Evolutionary conservation across 176 grass and related monocot species (phyloP), one percentile per base, ranked within the genome.

Genomic region (Hyparrhenia diplandra): DNA sequence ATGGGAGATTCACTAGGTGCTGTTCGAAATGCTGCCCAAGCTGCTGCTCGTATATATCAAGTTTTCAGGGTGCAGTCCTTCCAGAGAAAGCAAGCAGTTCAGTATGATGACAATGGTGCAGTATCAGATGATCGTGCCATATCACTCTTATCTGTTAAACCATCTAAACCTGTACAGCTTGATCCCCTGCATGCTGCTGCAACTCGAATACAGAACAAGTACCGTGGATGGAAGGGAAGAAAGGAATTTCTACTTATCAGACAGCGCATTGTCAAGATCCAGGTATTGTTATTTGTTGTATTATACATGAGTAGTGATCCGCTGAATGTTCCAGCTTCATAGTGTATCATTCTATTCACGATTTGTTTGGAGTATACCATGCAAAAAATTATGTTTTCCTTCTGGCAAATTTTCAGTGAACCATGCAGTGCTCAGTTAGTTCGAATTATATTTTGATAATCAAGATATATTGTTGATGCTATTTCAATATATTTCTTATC

Each of bases 121-220:
- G 89, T 95, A 55, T 90, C 96, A 84, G 90, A 88, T 80, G 92
- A 99, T 49, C 84, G 62, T 55, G 88, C 82, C 10, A 59, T 99
- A 58, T 88, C 89, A 51, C 89, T 94, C 41, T 47, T 91, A 36
- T 87, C 89, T 76, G 82, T 92, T 79, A 94, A 93, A 70, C 86
- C 80, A 79, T 85, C 91, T 57, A 95, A 93, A 80, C 76, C 84
- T 79, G 82, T 81, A 17, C 85, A 90, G 18, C 67, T 93, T 80
- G 89, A 90, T 72, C 90, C 93, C 16, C 32, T 81, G 46, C 88
- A 95, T 91, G 54, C 75, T 85, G 96, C 96, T 85, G 96, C 96
- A 74, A 91, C 87, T 64, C 86, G 96, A 64, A 99, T 99, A 76
- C 96, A 99, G 79, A 99, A 99, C 57, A 99, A 99, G 63, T 99